A percentile compares a stretch with the other conserved stretches of the same genome.
Evolutionary conservation across 2,329 filamentous ascomycete species (phyloP).

Genomic region (Calonectria crousiana): DNA sequence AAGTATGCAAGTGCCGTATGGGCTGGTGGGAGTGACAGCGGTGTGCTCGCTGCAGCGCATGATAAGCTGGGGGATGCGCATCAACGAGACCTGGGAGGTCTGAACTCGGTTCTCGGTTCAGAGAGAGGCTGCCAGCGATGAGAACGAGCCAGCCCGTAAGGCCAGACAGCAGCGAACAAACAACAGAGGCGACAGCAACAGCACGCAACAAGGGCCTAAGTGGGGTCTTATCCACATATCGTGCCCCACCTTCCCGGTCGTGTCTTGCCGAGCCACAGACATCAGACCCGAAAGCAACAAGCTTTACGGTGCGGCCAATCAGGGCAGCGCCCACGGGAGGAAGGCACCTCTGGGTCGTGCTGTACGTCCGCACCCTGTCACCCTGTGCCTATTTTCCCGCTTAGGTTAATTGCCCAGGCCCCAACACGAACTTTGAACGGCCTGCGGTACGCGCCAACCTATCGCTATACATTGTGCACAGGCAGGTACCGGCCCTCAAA

Average conservation of each 20-base stretch:
- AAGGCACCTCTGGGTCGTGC: slow-evolving; percentile 9
- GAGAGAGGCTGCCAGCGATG: not conserved
- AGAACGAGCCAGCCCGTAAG: not conserved
- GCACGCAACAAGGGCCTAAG: not conserved
- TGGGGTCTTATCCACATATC: not conserved
- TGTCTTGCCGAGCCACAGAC: slow-evolving; percentile 22
- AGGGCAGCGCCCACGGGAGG: not conserved
- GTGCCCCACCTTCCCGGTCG: slow-evolving; percentile 8
- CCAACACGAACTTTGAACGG: slow-evolving; percentile 23
- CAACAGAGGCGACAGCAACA: not conserved
- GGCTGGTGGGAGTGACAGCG: not conserved
- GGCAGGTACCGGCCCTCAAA: slow-evolving; percentile 5
- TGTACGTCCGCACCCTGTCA: slow-evolving; percentile 5
- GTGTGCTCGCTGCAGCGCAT: not conserved
- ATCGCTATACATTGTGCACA: slow-evolving; percentile 5
- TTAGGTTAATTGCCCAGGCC: slow-evolving; percentile 22
- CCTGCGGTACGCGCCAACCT: slow-evolving; percentile 3
- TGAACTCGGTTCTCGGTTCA: not conserved
- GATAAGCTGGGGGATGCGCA: not conserved
- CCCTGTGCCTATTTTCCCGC: slow-evolving; percentile 15
- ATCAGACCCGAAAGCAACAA: slow-evolving; percentile 10
- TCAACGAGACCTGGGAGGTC: not conserved
- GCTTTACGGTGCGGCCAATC: slow-evolving; percentile 20
- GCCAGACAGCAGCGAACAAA: not conserved
- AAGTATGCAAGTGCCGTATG: not conserved